Evolutionary conservation across 2,329 filamentous ascomycete species (phyloP).

Genomic region (Calonectria pseudoturangicola): DNA sequence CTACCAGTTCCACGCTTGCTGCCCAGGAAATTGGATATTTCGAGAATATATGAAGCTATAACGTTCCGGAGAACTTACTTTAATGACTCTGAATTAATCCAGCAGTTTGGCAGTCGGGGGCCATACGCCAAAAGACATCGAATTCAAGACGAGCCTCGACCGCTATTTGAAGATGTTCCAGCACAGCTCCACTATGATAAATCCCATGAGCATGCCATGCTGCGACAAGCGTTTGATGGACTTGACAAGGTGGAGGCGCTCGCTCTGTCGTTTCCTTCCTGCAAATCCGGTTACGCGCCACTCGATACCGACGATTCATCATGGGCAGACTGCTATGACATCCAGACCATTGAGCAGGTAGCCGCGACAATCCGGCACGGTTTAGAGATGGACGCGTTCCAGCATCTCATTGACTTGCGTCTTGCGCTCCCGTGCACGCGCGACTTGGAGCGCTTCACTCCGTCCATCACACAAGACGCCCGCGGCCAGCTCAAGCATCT

Average conservation of each 20-base stretch:
- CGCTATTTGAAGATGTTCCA: not conserved
- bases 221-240: not conserved
- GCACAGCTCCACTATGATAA: not conserved
- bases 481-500: not conserved
- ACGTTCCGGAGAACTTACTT: not conserved
- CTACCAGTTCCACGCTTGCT: not conserved
- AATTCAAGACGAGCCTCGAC: not conserved
- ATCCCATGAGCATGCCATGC: not conserved
- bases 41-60: not conserved
- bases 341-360: not conserved
- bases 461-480: not conserved
- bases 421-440: not conserved
- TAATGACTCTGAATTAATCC: not conserved
- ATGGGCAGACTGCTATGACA: slow-evolving; percentile 13
- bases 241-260: not conserved
- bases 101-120: not conserved
- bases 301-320: not conserved
- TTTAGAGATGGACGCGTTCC: not conserved
- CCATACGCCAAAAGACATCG: not conserved
- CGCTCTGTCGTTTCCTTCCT: not conserved
- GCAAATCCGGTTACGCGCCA: not conserved
- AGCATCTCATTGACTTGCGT: not conserved
- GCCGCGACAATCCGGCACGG: not conserved
- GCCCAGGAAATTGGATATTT: not conserved
- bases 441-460: not conserved